Evolutionary conservation across 169 alveolate species (phyloP), one percentile per base, ranked within the genome.

Genomic region (Condylostoma magnum): DNA sequence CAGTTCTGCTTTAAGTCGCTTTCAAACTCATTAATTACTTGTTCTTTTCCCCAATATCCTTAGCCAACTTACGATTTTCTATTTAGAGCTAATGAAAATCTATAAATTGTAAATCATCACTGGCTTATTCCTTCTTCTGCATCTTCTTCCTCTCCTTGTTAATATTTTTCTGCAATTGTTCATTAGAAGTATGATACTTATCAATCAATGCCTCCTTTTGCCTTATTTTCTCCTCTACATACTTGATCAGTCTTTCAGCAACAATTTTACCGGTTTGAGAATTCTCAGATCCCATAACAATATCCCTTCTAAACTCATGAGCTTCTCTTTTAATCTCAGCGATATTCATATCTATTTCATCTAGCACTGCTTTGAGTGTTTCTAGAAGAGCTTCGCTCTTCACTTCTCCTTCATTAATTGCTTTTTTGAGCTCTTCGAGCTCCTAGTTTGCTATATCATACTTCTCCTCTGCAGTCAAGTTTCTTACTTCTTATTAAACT

Each of bases 81-180:
- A 95, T 95, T 76, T 95, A 86, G 58, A 95, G 80, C 78, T 95
- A 90, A 80, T 95, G 96, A 58, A 95, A 90, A 80, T 95, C 98
- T 76, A 93, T 90, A 46, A 84, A 87, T 75, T 92, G 91, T 60
- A 91, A 54, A 41, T 87, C 97, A 69, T 91, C 95, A 36, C 57
- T 6, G 36, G 47, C 50, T n/a, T 38, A 28, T 48, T 83, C 93
- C 67, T 89, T 90, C 53, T 89, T 89, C 55, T 69, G 73, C 6
- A 84, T 84, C 53, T 85, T 63, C 25, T 82, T 79, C 65, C 83
- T 87, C 1, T 88, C 92, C 69, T 89, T 92, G 69, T 79, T 85
- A 50, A 93, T 93, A 54, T 88, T 76, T 48, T 69, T 80, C 51
- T 86, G 84, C 48, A 85, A 67, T 22, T 88, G 82, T 68, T 85